These are phyloP conservation scores for Claviceps citrina DNA, from an alignment of 2,329 filamentous ascomycete genomes.

Conservation along the genomic window DNA sequence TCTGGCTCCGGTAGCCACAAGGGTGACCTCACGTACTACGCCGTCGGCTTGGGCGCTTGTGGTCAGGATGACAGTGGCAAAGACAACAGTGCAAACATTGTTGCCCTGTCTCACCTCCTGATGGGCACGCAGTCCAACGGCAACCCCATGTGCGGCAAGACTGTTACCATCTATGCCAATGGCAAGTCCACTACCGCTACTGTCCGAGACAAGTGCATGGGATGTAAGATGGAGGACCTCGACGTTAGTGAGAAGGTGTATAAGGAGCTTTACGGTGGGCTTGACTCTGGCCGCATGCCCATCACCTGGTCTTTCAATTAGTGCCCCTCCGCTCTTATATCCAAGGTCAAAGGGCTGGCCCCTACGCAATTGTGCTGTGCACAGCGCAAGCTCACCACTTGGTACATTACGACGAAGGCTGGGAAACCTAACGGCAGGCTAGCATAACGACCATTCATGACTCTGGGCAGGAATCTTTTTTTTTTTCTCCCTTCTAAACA, in stretches of 20 bases:
- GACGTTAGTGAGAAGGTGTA: conserved; percentile 47
- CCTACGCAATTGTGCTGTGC: conserved; percentile 5
- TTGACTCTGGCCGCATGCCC: conserved; percentile 26
- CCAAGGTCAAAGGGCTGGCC: not conserved
- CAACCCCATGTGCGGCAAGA: conserved; percentile 57
- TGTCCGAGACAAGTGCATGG: conserved; percentile 63
- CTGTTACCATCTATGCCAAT: conserved; percentile 44
- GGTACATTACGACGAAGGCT: not conserved
- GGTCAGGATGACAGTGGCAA: conserved; percentile 44
- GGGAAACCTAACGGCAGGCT: not conserved
- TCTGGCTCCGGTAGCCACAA: conserved; percentile 18
- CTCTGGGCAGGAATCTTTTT: not conserved
- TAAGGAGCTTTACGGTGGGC: conserved; percentile 31
- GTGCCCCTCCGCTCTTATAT: not conserved
- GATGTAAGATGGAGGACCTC: conserved; percentile 41
- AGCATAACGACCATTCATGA: conserved; percentile 5
- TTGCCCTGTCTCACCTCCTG: conserved; percentile 50
- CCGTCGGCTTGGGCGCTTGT: conserved; percentile 52
- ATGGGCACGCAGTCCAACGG: conserved; percentile 51
- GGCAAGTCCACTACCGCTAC: conserved; percentile 43
- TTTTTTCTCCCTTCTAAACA: not conserved
- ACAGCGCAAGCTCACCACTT: conserved; percentile 2
- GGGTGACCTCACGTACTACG: conserved; percentile 64
- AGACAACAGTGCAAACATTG: conserved; percentile 41
- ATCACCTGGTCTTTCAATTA: conserved; percentile 34